Evolutionary conservation across 257 asterid genomes (phyloP).

Genomic region (Solanum arcanum): DNA sequence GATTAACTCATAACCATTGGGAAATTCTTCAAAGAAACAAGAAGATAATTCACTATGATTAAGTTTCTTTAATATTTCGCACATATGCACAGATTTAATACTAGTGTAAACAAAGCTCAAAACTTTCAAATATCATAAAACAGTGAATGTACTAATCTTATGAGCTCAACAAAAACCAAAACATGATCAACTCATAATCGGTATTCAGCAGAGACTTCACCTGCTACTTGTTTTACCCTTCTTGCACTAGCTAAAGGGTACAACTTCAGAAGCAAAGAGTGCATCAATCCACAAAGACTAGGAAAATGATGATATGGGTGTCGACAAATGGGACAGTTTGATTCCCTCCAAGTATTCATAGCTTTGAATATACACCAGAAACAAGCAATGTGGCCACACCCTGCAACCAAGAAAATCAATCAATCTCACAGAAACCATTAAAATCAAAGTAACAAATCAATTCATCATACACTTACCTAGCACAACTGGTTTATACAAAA

Average conservation of each 20-base stretch:
- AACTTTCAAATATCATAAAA: neutral
- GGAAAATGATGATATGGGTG: slow-evolving; percentile 45
- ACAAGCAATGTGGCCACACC: slow-evolving; percentile 68
- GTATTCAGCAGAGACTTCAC: slow-evolving; percentile 12
- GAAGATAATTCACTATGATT: neutral
- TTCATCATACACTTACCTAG: slow-evolving; percentile 23
- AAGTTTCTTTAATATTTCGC: neutral
- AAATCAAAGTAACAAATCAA: neutral
- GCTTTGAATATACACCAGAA: slow-evolving; percentile 55
- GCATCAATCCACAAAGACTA: slow-evolving; percentile 38
- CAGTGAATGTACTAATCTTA: neutral
- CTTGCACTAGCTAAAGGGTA: slow-evolving; percentile 39
- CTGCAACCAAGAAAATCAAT: slow-evolving; percentile 14
- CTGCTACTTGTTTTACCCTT: slow-evolving; percentile 47
- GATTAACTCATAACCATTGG: neutral
- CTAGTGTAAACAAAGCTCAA: neutral
- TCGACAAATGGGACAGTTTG: slow-evolving; percentile 58
- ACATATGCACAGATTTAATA: neutral
- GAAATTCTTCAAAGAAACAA: neutral
- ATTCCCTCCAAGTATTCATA: slow-evolving; percentile 23
- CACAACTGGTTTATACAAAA: slow-evolving; percentile 62
- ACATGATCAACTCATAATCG: neutral
- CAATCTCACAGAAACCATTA: neutral
- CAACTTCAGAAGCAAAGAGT: slow-evolving; percentile 36
- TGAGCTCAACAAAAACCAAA: neutral